Conservation (phyloP, 495 filamentous ascomycete species). For the Aspergillus ostianus region DNA sequence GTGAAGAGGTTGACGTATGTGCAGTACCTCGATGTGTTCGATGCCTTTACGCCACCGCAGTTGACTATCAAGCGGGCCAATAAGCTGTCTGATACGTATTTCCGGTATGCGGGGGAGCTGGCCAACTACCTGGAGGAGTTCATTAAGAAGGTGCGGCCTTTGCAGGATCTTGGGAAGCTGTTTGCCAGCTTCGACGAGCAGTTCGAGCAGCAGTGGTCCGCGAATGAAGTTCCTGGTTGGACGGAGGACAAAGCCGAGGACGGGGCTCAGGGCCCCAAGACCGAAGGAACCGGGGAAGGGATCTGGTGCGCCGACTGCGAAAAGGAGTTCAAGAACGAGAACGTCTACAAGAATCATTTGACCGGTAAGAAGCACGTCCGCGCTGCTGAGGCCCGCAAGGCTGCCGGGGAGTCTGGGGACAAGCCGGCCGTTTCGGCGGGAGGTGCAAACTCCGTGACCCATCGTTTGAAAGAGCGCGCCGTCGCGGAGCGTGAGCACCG, state of each 20-base stretch:
- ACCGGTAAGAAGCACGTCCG: slow-evolving; percentile 89
- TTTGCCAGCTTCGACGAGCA: slow-evolving; percentile 72
- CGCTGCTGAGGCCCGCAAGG: slow-evolving; percentile 62
- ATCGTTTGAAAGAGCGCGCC: slow-evolving; percentile 79
- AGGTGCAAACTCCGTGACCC: slow-evolving; percentile 36
- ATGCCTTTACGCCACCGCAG: slow-evolving; percentile 72
- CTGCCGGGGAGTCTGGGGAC: slow-evolving; percentile 33
- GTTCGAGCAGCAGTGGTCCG: slow-evolving; percentile 80
- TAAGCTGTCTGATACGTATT: slow-evolving; percentile 88
- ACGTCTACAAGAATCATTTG: slow-evolving; percentile 88
- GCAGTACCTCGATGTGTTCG: slow-evolving; percentile 88
- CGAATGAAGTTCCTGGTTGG: slow-evolving; percentile 80
- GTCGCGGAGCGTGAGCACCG: slow-evolving; percentile 88
- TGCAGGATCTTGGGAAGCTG: slow-evolving; percentile 80
- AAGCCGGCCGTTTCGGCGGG: slow-evolving; percentile 22
- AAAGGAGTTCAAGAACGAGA: slow-evolving; percentile 93
- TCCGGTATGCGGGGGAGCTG: slow-evolving; percentile 79
- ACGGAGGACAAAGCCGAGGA: slow-evolving; percentile 52
- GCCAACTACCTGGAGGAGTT: slow-evolving; percentile 83
- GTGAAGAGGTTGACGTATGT: slow-evolving; percentile 82
- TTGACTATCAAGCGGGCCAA: slow-evolving; percentile 70
- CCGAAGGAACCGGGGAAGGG: slow-evolving; percentile 64
- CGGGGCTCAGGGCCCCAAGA: slow-evolving; percentile 43
- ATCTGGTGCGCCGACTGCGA: slow-evolving; percentile 88
- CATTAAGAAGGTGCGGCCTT: slow-evolving; percentile 71